Conservation (phyloP, 2,329 filamentous ascomycete genomes). For the Septoria petroselini region DNA sequence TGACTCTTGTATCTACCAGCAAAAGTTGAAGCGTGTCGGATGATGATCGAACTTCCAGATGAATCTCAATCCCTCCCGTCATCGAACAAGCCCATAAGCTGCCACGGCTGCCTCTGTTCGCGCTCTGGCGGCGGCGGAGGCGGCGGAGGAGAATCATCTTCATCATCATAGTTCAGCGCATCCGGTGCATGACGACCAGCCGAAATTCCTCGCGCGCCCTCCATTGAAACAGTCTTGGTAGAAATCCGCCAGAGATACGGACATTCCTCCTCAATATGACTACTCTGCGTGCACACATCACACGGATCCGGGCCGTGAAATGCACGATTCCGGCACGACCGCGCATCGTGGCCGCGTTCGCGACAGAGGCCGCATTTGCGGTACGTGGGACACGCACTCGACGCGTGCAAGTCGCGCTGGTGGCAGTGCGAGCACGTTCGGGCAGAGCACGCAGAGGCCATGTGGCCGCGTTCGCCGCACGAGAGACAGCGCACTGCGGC, state of each 20-base stretch:
- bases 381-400: conserved; percentile 14
- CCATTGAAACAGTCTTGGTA: neutral
- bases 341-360: conserved; percentile 19
- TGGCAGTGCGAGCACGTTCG: conserved; percentile 19
- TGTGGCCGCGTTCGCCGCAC: conserved; percentile 19
- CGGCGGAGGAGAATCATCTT: conserved; percentile 9
- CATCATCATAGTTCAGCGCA: conserved; percentile 5
- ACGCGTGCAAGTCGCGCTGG: conserved; percentile 12
- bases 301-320: conserved; percentile 4
- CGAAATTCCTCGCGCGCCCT: neutral
- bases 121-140: conserved; percentile 6
- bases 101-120: conserved; percentile 12
- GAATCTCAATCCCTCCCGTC: conserved; percentile 13
- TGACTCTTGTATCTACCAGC: too few species aligned
- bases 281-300: conserved; percentile 15
- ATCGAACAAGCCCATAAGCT: conserved; percentile 16
- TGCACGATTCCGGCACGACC: conserved; percentile 7
- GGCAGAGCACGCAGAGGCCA: conserved; percentile 7
- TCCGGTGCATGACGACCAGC: conserved; percentile 1
- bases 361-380: conserved; percentile 21
- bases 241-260: conserved; percentile 24
- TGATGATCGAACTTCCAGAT: neutral
- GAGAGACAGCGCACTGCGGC: conserved; percentile 18
- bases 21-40: too few species aligned
- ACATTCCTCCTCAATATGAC: conserved; percentile 26